Conservation (phyloP, 306 rosid genomes). For the Lathyrus oleraceus region DNA sequence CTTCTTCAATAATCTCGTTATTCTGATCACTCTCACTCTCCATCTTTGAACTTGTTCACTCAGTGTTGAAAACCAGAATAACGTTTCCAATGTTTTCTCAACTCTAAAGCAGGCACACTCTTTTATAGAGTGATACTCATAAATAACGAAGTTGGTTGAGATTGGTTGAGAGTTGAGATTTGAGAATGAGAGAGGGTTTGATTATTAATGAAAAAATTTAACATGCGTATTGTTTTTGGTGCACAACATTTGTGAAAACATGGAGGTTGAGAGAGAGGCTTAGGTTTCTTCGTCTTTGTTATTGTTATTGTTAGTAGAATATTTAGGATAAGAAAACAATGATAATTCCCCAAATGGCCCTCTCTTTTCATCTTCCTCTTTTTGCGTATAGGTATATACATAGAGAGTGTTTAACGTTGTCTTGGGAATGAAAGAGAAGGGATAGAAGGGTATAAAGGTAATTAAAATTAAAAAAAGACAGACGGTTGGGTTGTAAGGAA, state of each 20-base stretch:
- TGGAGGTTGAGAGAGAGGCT: conserved; percentile 53
- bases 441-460: conserved; percentile 47
- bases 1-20: conserved; percentile 4
- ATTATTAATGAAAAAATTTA: conserved; percentile 34
- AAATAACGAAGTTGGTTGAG: conserved; percentile 13
- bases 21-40: conserved; percentile 20
- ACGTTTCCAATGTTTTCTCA: not conserved
- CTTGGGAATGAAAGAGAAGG: conserved; percentile 80
- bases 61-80: too few species aligned
- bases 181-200: conserved; percentile 39
- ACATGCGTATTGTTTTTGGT: conserved; percentile 96
- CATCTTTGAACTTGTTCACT: not conserved
- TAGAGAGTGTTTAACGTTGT: conserved; percentile 42
- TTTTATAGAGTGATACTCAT: conserved; percentile 46
- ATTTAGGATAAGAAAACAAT: conserved; percentile 30
- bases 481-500: conserved; percentile 71
- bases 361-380: not conserved
- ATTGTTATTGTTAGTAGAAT: conserved; percentile 6
- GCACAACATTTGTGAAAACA: conserved; percentile 91
- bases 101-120: not conserved
- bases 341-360: conserved; percentile 36
- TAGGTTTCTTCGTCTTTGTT: conserved; percentile 41
- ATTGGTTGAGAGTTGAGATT: conserved; percentile 26
- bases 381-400: conserved; percentile 32
- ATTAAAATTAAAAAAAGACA: conserved; percentile 45